These are phyloP conservation scores for Delonix regia DNA, from an alignment of 306 rosid genomes.

Conservation along the genomic window DNA sequence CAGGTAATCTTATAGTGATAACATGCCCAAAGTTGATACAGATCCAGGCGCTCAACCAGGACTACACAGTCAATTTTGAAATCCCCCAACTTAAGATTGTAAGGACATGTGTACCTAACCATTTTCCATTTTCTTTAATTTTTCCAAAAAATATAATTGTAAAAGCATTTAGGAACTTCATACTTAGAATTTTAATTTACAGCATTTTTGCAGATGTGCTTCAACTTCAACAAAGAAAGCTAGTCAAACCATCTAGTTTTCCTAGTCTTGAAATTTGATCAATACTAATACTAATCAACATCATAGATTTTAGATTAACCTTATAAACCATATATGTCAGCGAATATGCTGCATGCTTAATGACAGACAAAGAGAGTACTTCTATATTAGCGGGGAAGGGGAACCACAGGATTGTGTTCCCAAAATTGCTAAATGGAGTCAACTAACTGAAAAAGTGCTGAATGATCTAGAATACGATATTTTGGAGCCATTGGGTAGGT, in stretches of 20 bases:
- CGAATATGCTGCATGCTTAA: background rate
- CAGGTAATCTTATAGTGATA: background rate
- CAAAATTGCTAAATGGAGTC: conserved; percentile 20
- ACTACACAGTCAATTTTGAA: background rate
- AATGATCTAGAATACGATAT: background rate
- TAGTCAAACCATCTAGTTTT: background rate
- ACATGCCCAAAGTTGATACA: background rate
- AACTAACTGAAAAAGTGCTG: conserved; percentile 6
- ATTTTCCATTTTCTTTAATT: background rate
- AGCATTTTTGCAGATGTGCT: background rate
- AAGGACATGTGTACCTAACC: background rate
- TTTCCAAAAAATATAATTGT: no score
- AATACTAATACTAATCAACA: background rate
- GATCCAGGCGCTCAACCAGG: background rate
- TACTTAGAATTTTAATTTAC: no score
- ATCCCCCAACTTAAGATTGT: background rate
- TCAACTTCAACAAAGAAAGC: background rate
- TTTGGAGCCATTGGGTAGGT: background rate
- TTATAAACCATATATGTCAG: background rate
- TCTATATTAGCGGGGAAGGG: background rate
- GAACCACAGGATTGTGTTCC: background rate
- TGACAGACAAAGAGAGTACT: background rate
- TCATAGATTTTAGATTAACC: background rate
- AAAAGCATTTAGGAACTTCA: no score
- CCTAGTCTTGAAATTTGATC: no score